A percentile compares a stretch with the other conserved stretches of the same genome.
These are phyloP conservation scores for Tetrahymena malaccensis DNA, from an alignment of 73 alveolate genomes.

Conservation along the genomic window DNA sequence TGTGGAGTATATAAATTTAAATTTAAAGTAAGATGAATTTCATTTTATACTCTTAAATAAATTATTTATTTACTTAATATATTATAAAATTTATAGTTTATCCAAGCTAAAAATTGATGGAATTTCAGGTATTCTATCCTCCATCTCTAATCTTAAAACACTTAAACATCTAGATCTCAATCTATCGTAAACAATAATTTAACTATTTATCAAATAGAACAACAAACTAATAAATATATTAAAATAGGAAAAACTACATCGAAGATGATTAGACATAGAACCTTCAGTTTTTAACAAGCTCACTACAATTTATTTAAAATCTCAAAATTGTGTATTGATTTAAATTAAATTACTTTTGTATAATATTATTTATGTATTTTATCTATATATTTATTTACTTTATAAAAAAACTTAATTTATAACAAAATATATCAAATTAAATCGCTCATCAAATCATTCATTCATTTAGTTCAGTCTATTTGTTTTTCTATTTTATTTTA, in stretches of 20 bases:
- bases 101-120: background rate
- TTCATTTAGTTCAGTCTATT: background rate
- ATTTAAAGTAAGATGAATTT: too few species aligned
- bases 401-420: too few species aligned
- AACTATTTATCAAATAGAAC: too few species aligned
- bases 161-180: background rate
- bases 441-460: too few species aligned
- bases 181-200: background rate
- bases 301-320: background rate
- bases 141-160: background rate
- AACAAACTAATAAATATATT: background rate
- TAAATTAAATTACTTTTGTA: too few species aligned
- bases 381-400: too few species aligned
- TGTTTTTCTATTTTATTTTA: background rate
- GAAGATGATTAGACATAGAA: background rate
- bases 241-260: background rate
- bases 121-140: too few species aligned
- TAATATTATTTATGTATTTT: background rate
- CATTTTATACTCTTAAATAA: too few species aligned
- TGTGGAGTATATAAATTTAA: background rate
- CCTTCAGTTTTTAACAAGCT: background rate
- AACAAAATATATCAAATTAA: too few species aligned
- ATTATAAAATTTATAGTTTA: background rate
- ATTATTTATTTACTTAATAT: too few species aligned
- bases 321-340: background rate